Conservation (phyloP, 176 grass and related monocot genomes). For the Olyra latifolia region DNA sequence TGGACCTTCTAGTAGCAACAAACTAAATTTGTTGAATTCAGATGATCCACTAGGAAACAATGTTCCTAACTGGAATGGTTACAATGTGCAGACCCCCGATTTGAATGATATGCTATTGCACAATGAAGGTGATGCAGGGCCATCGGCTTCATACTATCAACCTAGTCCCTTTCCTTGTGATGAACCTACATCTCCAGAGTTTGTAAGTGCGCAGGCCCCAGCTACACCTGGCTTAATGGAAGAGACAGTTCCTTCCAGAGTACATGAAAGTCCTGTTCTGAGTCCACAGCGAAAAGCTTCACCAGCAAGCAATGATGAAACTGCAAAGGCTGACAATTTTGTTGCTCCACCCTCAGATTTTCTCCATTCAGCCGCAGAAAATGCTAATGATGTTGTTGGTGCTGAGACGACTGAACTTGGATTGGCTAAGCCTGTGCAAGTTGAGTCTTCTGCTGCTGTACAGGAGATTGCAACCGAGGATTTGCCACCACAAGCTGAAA, state of each 20-base stretch:
- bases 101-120: conserved; percentile 85
- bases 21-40: conserved; percentile 20
- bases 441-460: conserved; percentile 42
- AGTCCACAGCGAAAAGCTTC: conserved; percentile 74
- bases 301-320: conserved; percentile 61
- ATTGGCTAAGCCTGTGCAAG: conserved; percentile 27
- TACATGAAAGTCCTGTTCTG: conserved; percentile 68
- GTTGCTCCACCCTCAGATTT: conserved; percentile 36
- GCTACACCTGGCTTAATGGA: conserved; percentile 88
- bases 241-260: conserved; percentile 76
- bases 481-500: conserved; percentile 26
- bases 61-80: conserved; percentile 60
- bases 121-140: conserved; percentile 57
- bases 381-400: conserved; percentile 42
- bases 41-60: conserved; percentile 36
- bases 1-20: conserved; percentile 40
- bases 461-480: conserved; percentile 8
- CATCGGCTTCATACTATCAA: conserved; percentile 56
- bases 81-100: conserved; percentile 91
- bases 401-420: conserved; percentile 19
- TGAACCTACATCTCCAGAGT: conserved; percentile 58
- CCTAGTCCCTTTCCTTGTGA: conserved; percentile 49
- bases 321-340: conserved; percentile 50
- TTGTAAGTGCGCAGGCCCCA: conserved; percentile 72
- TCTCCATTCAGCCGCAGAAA: conserved; percentile 32